Conservation (phyloP, 257 asterid species). For the Primulina tabacum region DNA sequence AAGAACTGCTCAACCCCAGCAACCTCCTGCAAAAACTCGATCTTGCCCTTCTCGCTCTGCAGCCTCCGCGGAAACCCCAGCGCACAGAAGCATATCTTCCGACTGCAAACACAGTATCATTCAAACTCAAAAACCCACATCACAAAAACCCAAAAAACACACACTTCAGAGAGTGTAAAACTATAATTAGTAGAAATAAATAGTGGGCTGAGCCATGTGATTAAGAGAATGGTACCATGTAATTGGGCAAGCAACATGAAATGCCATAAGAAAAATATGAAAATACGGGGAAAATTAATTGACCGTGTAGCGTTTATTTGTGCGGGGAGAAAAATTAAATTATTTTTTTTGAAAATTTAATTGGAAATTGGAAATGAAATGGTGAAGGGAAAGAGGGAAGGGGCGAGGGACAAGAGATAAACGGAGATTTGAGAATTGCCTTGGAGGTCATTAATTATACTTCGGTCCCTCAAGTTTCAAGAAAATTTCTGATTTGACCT, state of each 20-base stretch:
- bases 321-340: conserved; percentile 14
- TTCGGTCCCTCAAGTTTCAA: conserved; percentile 25
- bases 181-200: background rate
- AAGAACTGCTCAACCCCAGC: conserved; percentile 70
- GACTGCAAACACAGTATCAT: conserved; percentile 52
- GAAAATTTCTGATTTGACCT: conserved; percentile 9
- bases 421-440: conserved; percentile 22
- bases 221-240: conserved; percentile 66
- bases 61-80: conserved; percentile 67
- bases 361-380: conserved; percentile 19
- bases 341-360: conserved; percentile 23
- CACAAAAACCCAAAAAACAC: conserved; percentile 30
- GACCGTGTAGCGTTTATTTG: conserved; percentile 22
- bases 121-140: conserved; percentile 30
- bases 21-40: conserved; percentile 63
- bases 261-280: conserved; percentile 57
- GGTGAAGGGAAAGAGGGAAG: conserved; percentile 16
- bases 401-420: background rate
- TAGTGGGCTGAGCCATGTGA: conserved; percentile 22
- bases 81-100: conserved; percentile 78
- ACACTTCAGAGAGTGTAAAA: conserved; percentile 25
- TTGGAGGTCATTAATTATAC: background rate
- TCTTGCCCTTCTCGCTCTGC: conserved; percentile 59
- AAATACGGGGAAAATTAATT: conserved; percentile 23
- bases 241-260: conserved; percentile 99